Evolutionary conservation across 2,329 filamentous ascomycete species (phyloP).

Genomic region (Madurella mycetomatis): DNA sequence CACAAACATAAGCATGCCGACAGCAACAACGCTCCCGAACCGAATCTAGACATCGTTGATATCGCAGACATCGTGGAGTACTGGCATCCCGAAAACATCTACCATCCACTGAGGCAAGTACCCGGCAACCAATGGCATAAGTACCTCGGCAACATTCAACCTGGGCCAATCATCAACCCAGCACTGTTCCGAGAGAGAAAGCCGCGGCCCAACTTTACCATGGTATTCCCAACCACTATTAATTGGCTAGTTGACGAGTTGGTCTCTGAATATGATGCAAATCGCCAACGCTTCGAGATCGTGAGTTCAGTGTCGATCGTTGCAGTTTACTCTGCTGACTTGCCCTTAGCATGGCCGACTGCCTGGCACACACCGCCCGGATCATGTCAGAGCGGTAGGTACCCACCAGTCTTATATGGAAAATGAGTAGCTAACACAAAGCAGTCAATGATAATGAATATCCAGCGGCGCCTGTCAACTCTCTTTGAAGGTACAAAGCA

Average conservation of each 20-base stretch:
- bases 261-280: not conserved
- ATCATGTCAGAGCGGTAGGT: constrained; percentile 3
- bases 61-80: not conserved
- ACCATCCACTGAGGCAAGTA: constrained; percentile 13
- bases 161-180: not conserved
- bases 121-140: constrained; percentile 21
- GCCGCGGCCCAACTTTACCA: not conserved
- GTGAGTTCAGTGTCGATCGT: not conserved
- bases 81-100: constrained; percentile 13
- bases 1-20: constrained; percentile 6
- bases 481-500: constrained; percentile 7
- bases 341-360: not conserved
- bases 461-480: constrained; percentile 3
- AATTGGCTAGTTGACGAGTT: constrained; percentile 4
- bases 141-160: constrained; percentile 15
- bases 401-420: not conserved
- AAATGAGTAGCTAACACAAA: not conserved
- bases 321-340: not conserved
- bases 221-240: constrained; percentile 8
- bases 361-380: not conserved
- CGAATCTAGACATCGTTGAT: not conserved
- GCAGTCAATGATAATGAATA: not conserved
- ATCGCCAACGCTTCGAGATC: constrained; percentile 7
- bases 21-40: constrained; percentile 1
- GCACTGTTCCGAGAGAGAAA: constrained; percentile 8